phyloP scores from a whole-genome alignment of 768 basidiomycete genomes.

The Collybia nuda region DNA sequence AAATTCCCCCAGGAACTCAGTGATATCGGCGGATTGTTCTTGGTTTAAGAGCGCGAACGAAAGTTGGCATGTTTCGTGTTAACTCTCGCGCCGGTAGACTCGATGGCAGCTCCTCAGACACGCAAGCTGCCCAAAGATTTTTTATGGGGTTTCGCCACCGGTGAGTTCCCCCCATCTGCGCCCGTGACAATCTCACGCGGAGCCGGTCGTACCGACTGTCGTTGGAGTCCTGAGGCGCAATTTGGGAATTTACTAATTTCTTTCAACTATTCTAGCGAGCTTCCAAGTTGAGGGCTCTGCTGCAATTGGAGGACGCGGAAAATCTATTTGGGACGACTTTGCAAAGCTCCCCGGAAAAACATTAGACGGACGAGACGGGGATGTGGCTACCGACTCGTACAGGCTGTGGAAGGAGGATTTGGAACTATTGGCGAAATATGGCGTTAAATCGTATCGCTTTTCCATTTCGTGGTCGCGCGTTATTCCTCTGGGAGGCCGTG shows the following conservation, averaged over 20 bases:
- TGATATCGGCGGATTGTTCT: conserved; percentile 41
- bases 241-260: neutral
- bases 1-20: conserved; percentile 37
- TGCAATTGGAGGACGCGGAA: conserved; percentile 58
- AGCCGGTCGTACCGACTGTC: no score
- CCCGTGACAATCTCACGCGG: no score
- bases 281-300: conserved; percentile 78
- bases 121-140: conserved; percentile 57
- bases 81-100: conserved; percentile 22
- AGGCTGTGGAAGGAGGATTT: conserved; percentile 68
- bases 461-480: conserved; percentile 76
- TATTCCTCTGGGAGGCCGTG: conserved; percentile 70
- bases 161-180: conserved; percentile 29
- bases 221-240: no score
- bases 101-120: conserved; percentile 30
- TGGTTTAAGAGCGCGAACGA: conserved; percentile 36
- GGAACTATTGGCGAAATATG: conserved; percentile 58
- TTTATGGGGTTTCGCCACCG: conserved; percentile 72
- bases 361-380: conserved; percentile 63
- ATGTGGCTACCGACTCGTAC: conserved; percentile 73
- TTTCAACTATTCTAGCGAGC: conserved; percentile 38
- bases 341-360: conserved; percentile 66
- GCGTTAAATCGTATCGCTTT: conserved; percentile 74
- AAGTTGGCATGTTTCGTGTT: conserved; percentile 25
- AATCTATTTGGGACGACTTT: conserved; percentile 78